Conservation (phyloP, 257 asterid genomes). For the Plantago elongata region DNA sequence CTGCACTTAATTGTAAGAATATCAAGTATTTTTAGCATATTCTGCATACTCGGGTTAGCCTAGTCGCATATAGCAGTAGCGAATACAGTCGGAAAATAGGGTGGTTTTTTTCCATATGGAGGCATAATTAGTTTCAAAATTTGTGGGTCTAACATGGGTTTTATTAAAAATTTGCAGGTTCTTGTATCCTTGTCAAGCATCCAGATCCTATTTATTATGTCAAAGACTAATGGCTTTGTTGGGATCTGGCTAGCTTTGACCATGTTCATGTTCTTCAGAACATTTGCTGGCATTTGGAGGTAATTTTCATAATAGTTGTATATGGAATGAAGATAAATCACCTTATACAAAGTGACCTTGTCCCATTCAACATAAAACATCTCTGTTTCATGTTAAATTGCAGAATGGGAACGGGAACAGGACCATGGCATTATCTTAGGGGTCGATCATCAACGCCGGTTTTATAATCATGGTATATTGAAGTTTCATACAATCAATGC, state of each 20-base stretch:
- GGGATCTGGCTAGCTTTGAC: conserved; percentile 91
- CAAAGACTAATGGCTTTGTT: conserved; percentile 57
- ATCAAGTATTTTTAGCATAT: too few species aligned
- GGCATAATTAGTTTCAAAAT: neutral
- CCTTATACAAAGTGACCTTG: too few species aligned
- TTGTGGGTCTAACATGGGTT: too few species aligned
- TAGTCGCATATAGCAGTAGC: too few species aligned
- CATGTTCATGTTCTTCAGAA: conserved; percentile 72
- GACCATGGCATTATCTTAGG: conserved; percentile 81
- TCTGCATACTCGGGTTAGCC: too few species aligned
- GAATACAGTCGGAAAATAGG: too few species aligned
- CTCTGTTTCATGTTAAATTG: conserved; percentile 3
- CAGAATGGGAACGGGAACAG: conserved; percentile 92
- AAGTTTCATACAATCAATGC: too few species aligned
- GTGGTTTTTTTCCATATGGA: neutral
- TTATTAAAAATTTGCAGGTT: conserved; percentile 37
- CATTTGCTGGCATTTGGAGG: conserved; percentile 91
- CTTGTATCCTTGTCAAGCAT: conserved; percentile 59
- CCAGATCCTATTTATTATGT: conserved; percentile 56
- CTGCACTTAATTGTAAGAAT: too few species aligned
- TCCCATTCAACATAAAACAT: neutral
- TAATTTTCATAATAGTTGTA: conserved; percentile 11
- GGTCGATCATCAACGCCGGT: conserved; percentile 17
- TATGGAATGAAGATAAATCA: neutral
- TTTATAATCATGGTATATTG: conserved; percentile 4